Base-by-base conservation (phyloP, 805 yeast species). In the Zygoascus ofunaensis region DNA sequence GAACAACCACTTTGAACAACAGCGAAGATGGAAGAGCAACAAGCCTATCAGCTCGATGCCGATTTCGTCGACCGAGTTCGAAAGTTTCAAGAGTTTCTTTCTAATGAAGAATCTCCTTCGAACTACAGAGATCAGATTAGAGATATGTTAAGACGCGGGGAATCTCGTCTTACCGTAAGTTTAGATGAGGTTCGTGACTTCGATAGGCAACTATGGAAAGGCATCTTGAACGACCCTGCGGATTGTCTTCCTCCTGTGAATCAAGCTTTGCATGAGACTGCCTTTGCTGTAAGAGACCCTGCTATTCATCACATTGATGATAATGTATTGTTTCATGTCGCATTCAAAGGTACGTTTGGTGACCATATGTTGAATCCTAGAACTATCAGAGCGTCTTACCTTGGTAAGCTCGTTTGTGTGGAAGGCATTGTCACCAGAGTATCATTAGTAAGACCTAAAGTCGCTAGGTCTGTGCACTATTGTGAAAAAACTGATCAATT, bases 401-500 rank as follows among this genome's bases (percentile, higher is more conserved):
- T 92, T 42, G 87, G 95, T 45, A 80, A 81, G 58, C 69, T 90
- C 74, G 77, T 92, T 37, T 80, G 94, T 1, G 71, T 92, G 20
- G 97, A 92, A 65, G 98, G 98, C 45, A 92, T 92, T 55, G 95
- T 92, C 15, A 90, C 97, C 1, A 73, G 92, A 51, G 89, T 95
- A 24, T 87, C 97, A 1, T 70, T 92, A 46, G 94, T 92, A 35
- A 75, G 97, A 49, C 98, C 98, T 32, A 90, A 90, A 61, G 76
- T 90, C 44, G 73, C 87, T 40, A 75, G 94, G 55, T 86, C 95
- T 8, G 95, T 92, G 23, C 97, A 90, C 65, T 90, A 84, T 61
- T 87, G 94, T 49, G 95, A 87, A 46, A 74, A 74, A 34, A 83
- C 94, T 1, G 81, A 82, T 20, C 74, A 82, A 50, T 89, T 89